Conservation (phyloP, 208 protist genomes). For the Leishmania lainsoni region DNA sequence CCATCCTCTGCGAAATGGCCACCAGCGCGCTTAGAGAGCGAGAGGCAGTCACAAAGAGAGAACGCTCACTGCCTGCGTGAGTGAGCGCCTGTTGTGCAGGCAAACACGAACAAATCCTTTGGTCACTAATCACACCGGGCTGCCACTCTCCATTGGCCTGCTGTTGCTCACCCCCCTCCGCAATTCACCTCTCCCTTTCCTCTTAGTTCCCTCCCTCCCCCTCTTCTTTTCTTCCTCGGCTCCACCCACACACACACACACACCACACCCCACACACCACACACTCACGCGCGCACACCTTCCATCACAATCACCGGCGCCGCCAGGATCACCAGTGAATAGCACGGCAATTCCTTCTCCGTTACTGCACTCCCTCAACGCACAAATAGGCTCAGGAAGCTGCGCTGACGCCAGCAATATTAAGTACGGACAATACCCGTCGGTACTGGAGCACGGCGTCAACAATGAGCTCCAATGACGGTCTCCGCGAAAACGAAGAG, state of each 20-base stretch:
- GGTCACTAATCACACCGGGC: background rate
- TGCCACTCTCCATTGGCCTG: background rate
- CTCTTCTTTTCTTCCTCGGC: too few relatives aligned
- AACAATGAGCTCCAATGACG: constrained; percentile 9
- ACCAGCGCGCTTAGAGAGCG: too few relatives aligned
- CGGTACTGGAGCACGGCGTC: too few relatives aligned
- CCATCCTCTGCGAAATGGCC: background rate
- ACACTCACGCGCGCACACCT: background rate
- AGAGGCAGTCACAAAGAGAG: too few relatives aligned
- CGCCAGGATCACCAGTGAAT: background rate
- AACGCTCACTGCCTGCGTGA: background rate
- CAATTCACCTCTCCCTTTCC: background rate
- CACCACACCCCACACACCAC: background rate
- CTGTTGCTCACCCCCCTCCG: background rate
- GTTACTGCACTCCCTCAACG: background rate
- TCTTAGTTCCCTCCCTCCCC: background rate
- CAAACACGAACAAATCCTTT: background rate
- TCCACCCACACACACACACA: background rate
- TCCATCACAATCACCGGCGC: background rate
- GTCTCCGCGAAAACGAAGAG: background rate
- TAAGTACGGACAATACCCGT: too few relatives aligned
- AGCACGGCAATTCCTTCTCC: background rate
- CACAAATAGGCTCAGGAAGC: background rate
- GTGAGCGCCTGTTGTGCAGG: background rate
- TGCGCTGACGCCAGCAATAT: background rate